Evolutionary conservation across 495 filamentous ascomycete genomes (phyloP), one percentile per base, ranked within the genome.

Genomic region (Daldinia bambusicola): DNA sequence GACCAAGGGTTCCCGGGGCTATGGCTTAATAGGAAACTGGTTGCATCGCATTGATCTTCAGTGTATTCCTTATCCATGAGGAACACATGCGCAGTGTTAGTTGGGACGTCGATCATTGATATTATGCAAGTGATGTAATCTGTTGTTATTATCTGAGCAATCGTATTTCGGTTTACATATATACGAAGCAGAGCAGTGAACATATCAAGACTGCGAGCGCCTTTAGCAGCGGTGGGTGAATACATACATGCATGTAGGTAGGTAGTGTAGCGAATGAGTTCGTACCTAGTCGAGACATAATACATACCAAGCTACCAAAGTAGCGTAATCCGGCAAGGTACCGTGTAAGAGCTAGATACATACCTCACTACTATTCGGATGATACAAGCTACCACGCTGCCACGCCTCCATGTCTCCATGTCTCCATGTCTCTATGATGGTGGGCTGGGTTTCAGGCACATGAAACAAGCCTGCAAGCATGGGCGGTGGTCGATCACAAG

Each of bases 381-480:
- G 61, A 74, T 36, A 36, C 34, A 36, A 61, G 58, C 34, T 62
- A 61, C 61, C 26, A 26, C 48, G 61, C 41, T 31, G 16, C 66
- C 61, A 64, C 45, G 70, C 26, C 56, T 62, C 40, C 38, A 38
- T 20, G 20, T 43, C 36, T 61, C 36, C 50, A 22, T 55, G 34
- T 36, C 61, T 32, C 52, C 67, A 22, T 56, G 52, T 45, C 30
- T 58, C 61, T 52, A 40, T 48, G 48, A 64, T 65, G 43, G 67
- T 69, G 70, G 61, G 66, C 70, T 66, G 51, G 65, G 67, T 74
- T 74, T 74, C 71, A 74, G 63, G 63, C 66, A 74, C 71, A 74
- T 74, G 71, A 74, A 74, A 74, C 71, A 51, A 53, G 55, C 63
- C 58, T 66, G 63, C 61, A 45, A 61, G 67, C 71, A 74, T 67